Percentiles rank a stretch among this genome's conserved stretches.
These are phyloP conservation scores for Schizosaccharomyces pombe DNA, from an alignment of 805 yeast genomes.

Conservation along the genomic window ASM294v3 CU329670.1:879501-880000, in stretches of 20 bases:
- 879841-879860: not conserved
- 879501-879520: no score
- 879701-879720: not conserved
- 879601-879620: no score
- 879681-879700: not conserved
- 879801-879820: not conserved
- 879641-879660: not conserved
- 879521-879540: no score
- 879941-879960: not conserved
- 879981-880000: not conserved
- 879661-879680: not conserved
- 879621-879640: no score
- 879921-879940: no score
- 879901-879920: no score
- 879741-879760: not conserved
- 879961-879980: not conserved
- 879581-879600: no score
- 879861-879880: no score
- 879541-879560: no score
- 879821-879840: not conserved
- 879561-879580: no score
- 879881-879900: no score
- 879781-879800: not conserved
- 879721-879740: not conserved
- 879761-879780: not conserved